Base-by-base conservation (phyloP, 2,329 filamentous ascomycete genomes). In the Colletotrichum sp. region DNA sequence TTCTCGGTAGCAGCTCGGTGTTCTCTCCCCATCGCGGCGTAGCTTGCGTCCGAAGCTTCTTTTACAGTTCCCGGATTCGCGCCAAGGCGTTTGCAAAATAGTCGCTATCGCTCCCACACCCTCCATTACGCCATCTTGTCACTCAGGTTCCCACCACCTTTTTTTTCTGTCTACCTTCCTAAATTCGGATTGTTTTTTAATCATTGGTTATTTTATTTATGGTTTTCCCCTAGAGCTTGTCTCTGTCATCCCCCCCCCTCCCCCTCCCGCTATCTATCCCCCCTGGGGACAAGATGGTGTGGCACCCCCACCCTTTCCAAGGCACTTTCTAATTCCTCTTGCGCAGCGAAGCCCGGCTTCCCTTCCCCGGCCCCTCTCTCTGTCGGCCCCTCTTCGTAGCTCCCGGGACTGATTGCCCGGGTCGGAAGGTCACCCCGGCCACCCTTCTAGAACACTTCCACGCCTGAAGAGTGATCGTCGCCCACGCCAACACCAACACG, bases 381-480 rank as follows among this genome's bases (percentile, higher is more conserved):
- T 15, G 36, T 30, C 72, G 69, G 69, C 63, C 57, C 69, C 69
- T 68, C 69, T 44, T 72, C 69, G 52, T 72, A 63, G 36, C 24
- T 52, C 62, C 69, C 69, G 69, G 73, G 39, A 16, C 57, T 72
- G 39, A 49, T 12, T 72, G 18, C 73, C 69, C 57, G 39, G 55
- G 63, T 63, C 39, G 73, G 57, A 76, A 69, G 57, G 39, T 28
- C 63, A 28, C 44, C 64, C 69, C 44, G 64, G 26, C 32, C 55
- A n/a, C 39, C 18, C 69, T 75, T 75, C 69, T 75, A 72, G 72
- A 75, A 75, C 30, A 28, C 59, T 75, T 75, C 72, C 26, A 68
- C 28, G 63, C 13, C 68, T 30, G 15, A 30, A 36, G 66, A 13
- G 30, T 39, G 67, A 59, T 72, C 62, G 62, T 30, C 21, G 57